Evolutionary conservation across 352 stramenopile genomes (phyloP), one percentile per base, ranked within the genome.

Genomic region (Globisporangium solare): DNA sequence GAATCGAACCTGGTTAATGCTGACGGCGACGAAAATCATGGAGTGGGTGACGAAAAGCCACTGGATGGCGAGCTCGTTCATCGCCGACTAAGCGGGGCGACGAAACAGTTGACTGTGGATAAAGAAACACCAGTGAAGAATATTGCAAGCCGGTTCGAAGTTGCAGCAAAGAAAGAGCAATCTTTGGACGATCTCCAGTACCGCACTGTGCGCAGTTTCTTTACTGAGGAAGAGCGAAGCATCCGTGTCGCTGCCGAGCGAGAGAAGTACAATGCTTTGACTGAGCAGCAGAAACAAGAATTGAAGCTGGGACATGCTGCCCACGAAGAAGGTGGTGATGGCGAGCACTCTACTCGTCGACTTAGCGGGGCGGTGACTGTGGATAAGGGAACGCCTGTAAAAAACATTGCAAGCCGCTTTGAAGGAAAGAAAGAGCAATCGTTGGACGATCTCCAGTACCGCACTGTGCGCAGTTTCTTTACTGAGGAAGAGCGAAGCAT

Each of bases 191-290:
- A 73, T n/a, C 48, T 84, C 15, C 70, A 61, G 4, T 81, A 79
- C 55, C 74, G 74, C 6, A 84, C 74, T 3, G 74, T 84, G 18
- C 70, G 72, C 37, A 74, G 55, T 15, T 84, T 84, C 50, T 84
- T 84, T 55, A 74, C 64, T 2, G 55, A 54, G 31, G 63, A 66
- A 37, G 70, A 84, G 55, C 75, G 74, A 8, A 80, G 67, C 45
- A 54, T 84, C 39, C 67, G 59, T 15, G 74, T 84, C 35, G 70
- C 67, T 47, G 70, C 72, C 0, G 74, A 79, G 48, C 79, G 75
- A 22, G 31, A 76, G n/a, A 84, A 84, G 56, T 82, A 78, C n/a
- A 74, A 84, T n/a, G 61, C 63, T 15, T n/a, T 79, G 1, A 74
- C 76, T 14, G 70, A 82, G 45, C 64, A 82, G 27, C 15, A 49